These are phyloP conservation scores for Dujonia santamariae DNA, from an alignment of 1,139 yeast genomes.

Conservation along the genomic window DNA sequence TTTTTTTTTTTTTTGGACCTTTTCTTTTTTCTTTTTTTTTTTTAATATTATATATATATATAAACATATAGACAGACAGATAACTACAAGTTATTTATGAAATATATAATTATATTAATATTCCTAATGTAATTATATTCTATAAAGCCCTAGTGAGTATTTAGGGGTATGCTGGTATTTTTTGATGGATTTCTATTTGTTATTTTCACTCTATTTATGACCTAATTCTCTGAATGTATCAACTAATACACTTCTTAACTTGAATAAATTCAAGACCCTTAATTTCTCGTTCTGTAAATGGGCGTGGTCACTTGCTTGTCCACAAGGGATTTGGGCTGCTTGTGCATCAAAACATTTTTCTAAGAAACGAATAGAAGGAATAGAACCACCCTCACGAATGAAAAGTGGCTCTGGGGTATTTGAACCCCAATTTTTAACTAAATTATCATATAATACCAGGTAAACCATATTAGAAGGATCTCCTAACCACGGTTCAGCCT, in stretches of 20 bases:
- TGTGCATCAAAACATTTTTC: constrained; percentile 82
- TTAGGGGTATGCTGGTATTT: neutral
- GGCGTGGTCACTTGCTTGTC: constrained; percentile 93
- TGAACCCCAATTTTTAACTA: constrained; percentile 61
- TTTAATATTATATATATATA: neutral
- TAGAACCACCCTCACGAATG: constrained; percentile 95
- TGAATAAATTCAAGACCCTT: constrained; percentile 72
- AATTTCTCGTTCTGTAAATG: constrained; percentile 86
- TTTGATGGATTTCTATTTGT: neutral
- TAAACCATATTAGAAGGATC: constrained; percentile 76
- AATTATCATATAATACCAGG: constrained; percentile 56
- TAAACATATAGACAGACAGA: neutral
- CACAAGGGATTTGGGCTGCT: constrained; percentile 96
- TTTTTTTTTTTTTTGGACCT: constrained; percentile 1
- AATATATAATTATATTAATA: too few relatives aligned
- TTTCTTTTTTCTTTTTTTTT: constrained; percentile 1
- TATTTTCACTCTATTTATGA: constrained; percentile 1
- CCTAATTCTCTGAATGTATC: constrained; percentile 49
- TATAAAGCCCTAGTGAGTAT: too few relatives aligned
- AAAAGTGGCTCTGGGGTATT: constrained; percentile 64
- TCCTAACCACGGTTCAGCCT: constrained; percentile 96
- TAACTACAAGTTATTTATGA: too few relatives aligned
- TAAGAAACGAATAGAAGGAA: constrained; percentile 82
- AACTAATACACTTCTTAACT: constrained; percentile 63
- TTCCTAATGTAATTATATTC: too few relatives aligned